Evolutionary conservation across 2,329 filamentous ascomycete genomes (phyloP), one percentile per base, ranked within the genome.

Genomic region (Exophiala oligosperma): DNA sequence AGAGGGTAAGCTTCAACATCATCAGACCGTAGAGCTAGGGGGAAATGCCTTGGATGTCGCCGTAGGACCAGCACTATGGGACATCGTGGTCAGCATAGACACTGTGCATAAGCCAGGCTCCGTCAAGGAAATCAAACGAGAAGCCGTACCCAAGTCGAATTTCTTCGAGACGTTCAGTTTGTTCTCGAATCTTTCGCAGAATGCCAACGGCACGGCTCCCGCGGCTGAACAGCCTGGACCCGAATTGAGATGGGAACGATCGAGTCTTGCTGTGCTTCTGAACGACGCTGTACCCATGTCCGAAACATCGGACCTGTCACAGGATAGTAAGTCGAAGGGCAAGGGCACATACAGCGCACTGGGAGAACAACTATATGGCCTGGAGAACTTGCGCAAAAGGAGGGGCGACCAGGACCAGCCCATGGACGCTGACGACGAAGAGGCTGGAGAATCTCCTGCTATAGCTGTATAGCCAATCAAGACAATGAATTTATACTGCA

Each of bases 401-500:
- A 52, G 57, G 12, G 60, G 62, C 4, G 48, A 56, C 14, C 48
- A 49, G 6, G 54, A 56, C 14, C 48, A 49, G 6, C 52, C 43
- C 2, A 54, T 48, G 4, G 60, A 64, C 3, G 63, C 44, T 17
- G 63, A 66, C 43, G 60, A 62, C 23, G 64, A 58, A 44, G 60
- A 56, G 6, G 52, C 38, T 1, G 57, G 57, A 24, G 58, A 63
- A 29, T 47, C 48, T 7, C 14, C 23, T 4, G 47, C 37, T 21
- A 49, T 38, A 17, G 50, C 41, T 17, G 50, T 23, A 47, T 40
- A 53, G 35, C 29, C 7, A 7, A 38, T n/a, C 35, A 49, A 47
- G 11, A 92, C 88, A 78, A 79, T 61, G 80, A 85, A 67, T 76
- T 86, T 68, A 97, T 97, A 69, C 85, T 87, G 68, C 90, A 92